Conservation (phyloP, 805 yeast species). For the Komagataella populi region DNA sequence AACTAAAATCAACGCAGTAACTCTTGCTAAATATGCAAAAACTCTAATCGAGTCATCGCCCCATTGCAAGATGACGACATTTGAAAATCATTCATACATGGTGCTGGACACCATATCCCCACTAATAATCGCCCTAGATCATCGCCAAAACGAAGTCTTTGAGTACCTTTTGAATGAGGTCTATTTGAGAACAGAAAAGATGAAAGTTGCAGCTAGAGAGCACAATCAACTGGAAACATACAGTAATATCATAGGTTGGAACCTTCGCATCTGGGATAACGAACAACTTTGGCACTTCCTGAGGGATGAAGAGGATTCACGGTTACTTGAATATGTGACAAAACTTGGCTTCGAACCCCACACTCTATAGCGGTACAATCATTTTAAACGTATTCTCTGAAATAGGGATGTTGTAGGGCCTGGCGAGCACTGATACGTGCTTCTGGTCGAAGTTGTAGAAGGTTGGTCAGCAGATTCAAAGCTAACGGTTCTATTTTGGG, state of each 20-base stretch:
- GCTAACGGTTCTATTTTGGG: slow-evolving; percentile 63
- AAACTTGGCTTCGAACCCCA: background rate
- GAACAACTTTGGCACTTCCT: background rate
- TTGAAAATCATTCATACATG: background rate
- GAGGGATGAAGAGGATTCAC: background rate
- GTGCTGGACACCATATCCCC: background rate
- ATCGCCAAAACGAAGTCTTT: background rate
- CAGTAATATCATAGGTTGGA: background rate
- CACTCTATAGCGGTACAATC: background rate
- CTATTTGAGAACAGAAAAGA: background rate
- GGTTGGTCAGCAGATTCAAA: slow-evolving; percentile 45
- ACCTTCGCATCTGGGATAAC: background rate
- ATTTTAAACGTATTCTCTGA: slow-evolving; percentile 40
- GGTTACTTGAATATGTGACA: background rate
- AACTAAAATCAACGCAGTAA: background rate
- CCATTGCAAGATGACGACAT: background rate
- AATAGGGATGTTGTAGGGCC: slow-evolving; percentile 66
- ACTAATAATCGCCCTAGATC: background rate
- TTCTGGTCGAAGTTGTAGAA: slow-evolving; percentile 50
- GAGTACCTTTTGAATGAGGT: background rate
- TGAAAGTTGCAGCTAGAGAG: background rate
- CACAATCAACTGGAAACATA: background rate
- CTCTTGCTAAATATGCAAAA: background rate
- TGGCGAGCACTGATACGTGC: slow-evolving; percentile 47
- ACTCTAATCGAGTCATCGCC: background rate